Evolutionary conservation across 2,329 filamentous ascomycete genomes (phyloP).

Genomic region (Hortaea werneckii): DNA sequence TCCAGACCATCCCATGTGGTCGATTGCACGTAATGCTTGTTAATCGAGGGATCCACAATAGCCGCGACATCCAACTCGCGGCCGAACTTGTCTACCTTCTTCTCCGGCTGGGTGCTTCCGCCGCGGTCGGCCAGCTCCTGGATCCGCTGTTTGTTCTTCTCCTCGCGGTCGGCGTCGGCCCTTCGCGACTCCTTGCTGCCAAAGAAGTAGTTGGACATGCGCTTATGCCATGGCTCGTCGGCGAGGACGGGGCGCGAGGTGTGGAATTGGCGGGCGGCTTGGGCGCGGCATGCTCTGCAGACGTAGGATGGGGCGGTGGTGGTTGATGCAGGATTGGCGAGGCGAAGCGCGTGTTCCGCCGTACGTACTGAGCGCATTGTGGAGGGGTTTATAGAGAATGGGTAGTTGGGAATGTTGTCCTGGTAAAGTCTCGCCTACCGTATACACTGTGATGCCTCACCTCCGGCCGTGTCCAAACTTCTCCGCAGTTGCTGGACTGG

Average conservation of each 20-base stretch:
- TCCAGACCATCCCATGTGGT: slow-evolving; percentile 44
- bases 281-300: slow-evolving; percentile 20
- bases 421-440: too few species aligned
- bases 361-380: slow-evolving; percentile 13
- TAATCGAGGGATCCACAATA: slow-evolving; percentile 12
- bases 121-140: slow-evolving; percentile 3
- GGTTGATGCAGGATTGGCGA: slow-evolving; percentile 5
- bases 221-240: slow-evolving; percentile 16
- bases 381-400: not conserved
- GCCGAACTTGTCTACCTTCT: slow-evolving; percentile 7
- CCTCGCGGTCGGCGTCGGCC: slow-evolving; percentile 9
- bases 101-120: not conserved
- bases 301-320: slow-evolving; percentile 12
- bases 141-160: slow-evolving; percentile 3
- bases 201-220: slow-evolving; percentile 16
- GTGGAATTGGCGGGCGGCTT: slow-evolving; percentile 18
- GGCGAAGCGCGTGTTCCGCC: slow-evolving; percentile 19
- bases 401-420: too few species aligned
- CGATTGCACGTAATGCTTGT: slow-evolving; percentile 35
- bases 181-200: slow-evolving; percentile 15
- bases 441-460: too few species aligned
- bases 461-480: too few species aligned
- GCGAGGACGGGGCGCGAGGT: slow-evolving; percentile 11
- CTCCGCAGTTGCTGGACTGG: too few species aligned
- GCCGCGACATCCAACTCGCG: slow-evolving; percentile 16